A percentile compares a stretch with the other conserved stretches of the same genome.
These are phyloP conservation scores for Aspergillus terreus DNA, from an alignment of 2,329 filamentous ascomycete species.

Conservation along the genomic window DNA sequence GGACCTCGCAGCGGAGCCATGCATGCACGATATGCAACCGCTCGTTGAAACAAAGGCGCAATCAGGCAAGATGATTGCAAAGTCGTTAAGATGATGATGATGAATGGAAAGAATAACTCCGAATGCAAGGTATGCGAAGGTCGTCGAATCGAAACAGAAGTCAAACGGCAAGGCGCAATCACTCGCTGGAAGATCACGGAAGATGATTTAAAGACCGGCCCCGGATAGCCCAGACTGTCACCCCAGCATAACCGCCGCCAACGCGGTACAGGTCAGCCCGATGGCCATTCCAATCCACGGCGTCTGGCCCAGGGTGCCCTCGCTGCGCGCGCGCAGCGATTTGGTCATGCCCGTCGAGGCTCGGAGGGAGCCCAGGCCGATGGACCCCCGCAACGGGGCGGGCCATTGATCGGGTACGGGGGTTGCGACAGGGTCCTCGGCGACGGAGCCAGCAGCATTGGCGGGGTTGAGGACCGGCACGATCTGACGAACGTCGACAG, in stretches of 20 bases:
- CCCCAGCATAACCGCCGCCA: constrained; percentile 38
- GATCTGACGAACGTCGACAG: constrained; percentile 9
- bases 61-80: constrained; percentile 4
- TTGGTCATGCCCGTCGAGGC: constrained; percentile 20
- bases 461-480: constrained; percentile 2
- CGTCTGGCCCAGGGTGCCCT: constrained; percentile 36
- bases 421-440: constrained; percentile 12
- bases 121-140: constrained; percentile 12
- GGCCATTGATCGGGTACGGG: constrained; percentile 29
- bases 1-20: constrained; percentile 9
- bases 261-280: constrained; percentile 36
- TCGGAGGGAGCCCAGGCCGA: constrained; percentile 28
- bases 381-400: constrained; percentile 21
- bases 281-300: constrained; percentile 42
- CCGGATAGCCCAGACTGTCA: constrained; percentile 10
- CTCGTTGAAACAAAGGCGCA: constrained; percentile 7
- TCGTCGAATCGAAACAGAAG: not conserved
- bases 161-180: not conserved
- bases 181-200: not conserved
- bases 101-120: constrained; percentile 11
- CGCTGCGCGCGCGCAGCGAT: constrained; percentile 31
- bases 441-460: not conserved
- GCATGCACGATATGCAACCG: constrained; percentile 17
- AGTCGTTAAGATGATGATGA: constrained; percentile 12
- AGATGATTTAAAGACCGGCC: no score